Base-by-base conservation (phyloP, 805 yeast genomes). In the Wickerhamiella nectarea region DNA sequence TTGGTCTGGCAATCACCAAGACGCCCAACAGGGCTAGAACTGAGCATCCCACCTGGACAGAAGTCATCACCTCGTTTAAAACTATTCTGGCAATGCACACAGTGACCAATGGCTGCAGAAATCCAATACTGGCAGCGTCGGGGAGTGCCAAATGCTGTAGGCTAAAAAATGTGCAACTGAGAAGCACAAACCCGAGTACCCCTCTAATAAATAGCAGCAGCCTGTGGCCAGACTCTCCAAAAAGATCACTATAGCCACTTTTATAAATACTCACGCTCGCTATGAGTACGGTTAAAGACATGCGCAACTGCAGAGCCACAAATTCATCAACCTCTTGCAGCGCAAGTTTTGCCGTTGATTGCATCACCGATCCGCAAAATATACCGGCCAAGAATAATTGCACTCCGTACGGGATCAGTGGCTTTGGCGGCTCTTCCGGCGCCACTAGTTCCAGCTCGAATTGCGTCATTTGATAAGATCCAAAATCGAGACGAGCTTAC, bases 71-170 rank as follows among this genome's bases (percentile, higher is more conserved):
- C 56, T 86, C 95, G 36, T 73, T 69, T 25, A 86, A 61, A 3
- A 81, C 56, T 1, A 74, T 48, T 69, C 78, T 77, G 0, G 95
- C 94, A 44, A 80, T 59, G 19, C 84, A 59, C 0, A 84, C 82
- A 0, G 94, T 80, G 15, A 81, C 71, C 43, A 81, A 69, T 0
- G 96, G 96, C 0, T 76, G 67, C 54, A 86, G 60, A 52, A 86
- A 87, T 1, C 89, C 75, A 41, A 86, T 78, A n/a, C 81, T 78
- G 1, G 84, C 78, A 0, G 91, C 81, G 55, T 86, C 95, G 11
- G 89, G 77, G 4, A 86, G 70, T 39, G 83, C 73, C 39, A 86
- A 66, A 53, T 80, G 82, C 63, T 75, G 69, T 50, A 86, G 63
- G 1, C 93, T 75, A 56, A 68, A 82, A 59, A 84, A 86, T 55